Evolutionary conservation across 192 early-diverging fungal species (phyloP).

Genomic region (Podila epigama): DNA sequence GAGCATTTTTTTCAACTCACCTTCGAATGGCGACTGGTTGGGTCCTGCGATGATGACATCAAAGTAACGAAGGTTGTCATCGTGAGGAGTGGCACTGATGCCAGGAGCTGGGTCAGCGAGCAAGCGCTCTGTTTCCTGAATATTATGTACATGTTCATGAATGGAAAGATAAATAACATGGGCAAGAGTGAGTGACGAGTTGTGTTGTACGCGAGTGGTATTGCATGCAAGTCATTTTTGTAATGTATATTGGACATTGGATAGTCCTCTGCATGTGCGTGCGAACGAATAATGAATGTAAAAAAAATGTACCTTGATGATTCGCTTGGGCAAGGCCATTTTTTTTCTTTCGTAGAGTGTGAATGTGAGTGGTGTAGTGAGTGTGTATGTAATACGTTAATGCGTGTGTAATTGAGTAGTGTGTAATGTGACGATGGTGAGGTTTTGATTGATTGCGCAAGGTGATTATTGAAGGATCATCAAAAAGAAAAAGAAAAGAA

Average conservation of each 20-base stretch:
- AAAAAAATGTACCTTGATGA: slow-evolving; percentile 68
- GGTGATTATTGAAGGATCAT: no score
- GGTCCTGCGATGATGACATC: slow-evolving; percentile 94
- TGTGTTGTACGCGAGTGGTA: not conserved
- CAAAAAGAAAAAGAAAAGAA: no score
- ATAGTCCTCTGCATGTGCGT: no score
- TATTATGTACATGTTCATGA: slow-evolving; percentile 48
- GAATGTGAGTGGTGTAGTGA: not conserved
- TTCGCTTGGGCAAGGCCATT: slow-evolving; percentile 61
- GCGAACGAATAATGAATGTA: no score
- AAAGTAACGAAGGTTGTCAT: slow-evolving; percentile 97
- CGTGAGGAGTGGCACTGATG: slow-evolving; percentile 87
- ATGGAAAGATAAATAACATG: not conserved
- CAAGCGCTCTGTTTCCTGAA: slow-evolving; percentile 97
- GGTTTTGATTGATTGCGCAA: not conserved
- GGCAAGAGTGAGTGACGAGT: not conserved
- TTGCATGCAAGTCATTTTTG: not conserved
- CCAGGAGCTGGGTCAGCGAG: slow-evolving; percentile 94
- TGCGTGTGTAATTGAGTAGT: no score
- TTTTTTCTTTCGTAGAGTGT: not conserved
- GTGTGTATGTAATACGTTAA: not conserved
- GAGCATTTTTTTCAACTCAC: no score
- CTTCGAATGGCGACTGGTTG: slow-evolving; percentile 93
- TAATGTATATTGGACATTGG: not conserved
- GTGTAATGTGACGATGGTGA: not conserved